A percentile compares a stretch with the other conserved stretches of the same genome.
phyloP scores from a whole-genome alignment of 2,329 filamentous ascomycete genomes.

The Fusarium buxicola region DNA sequence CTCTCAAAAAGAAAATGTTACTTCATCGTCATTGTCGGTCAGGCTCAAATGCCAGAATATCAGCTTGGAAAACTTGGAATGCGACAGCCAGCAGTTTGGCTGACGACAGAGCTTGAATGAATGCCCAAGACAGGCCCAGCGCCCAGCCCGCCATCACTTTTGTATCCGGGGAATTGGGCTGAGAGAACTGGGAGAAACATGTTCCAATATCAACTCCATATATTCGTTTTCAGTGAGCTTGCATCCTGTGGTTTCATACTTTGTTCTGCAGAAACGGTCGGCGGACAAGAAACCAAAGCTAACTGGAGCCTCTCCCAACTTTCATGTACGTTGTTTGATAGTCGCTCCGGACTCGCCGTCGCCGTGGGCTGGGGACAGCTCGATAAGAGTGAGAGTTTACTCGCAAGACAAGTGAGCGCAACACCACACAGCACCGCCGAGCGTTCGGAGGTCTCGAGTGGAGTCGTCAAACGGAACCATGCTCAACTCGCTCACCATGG shows the following conservation, averaged over 20 bases:
- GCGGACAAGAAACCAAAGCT: background rate
- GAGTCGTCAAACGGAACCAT: conserved; percentile 30
- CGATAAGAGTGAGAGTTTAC: conserved; percentile 12
- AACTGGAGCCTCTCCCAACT: background rate
- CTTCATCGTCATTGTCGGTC: conserved; percentile 11
- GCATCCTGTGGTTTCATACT: background rate
- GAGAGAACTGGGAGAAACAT: conserved; percentile 20
- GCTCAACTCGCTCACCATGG: conserved; percentile 35
- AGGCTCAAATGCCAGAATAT: background rate
- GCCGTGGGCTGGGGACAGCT: conserved; percentile 12
- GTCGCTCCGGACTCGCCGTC: conserved; percentile 13
- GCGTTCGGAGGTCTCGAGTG: conserved; percentile 42
- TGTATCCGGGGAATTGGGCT: conserved; percentile 21
- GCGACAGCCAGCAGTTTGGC: conserved; percentile 1
- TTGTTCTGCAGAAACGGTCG: background rate
- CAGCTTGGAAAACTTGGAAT: conserved; percentile 1
- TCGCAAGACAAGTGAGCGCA: conserved; percentile 22
- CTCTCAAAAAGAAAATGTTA: conserved; percentile 2
- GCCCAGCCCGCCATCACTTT: conserved; percentile 33
- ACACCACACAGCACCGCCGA: conserved; percentile 38
- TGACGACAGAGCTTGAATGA: background rate
- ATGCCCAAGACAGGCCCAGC: conserved; percentile 24
- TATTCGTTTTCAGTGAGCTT: background rate
- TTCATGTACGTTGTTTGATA: background rate
- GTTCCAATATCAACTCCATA: conserved; percentile 2